Conservation (phyloP, 2,329 filamentous ascomycete species). For the Chaetomium strumarium region DNA sequence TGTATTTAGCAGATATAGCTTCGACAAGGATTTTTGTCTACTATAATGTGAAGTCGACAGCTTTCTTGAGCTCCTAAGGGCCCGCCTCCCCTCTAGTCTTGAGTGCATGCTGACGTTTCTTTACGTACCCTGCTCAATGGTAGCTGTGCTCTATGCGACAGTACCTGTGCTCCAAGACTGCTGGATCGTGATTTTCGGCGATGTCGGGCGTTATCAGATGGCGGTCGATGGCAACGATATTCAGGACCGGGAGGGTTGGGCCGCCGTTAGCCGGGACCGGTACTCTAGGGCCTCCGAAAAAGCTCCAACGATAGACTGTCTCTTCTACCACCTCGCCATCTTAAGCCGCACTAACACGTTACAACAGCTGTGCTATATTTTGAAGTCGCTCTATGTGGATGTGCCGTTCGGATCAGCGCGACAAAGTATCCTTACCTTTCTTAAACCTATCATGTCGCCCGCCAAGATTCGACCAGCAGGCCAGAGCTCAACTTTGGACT, state of each 20-base stretch:
- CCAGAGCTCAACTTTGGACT: conserved; percentile 55
- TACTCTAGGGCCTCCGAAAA: conserved; percentile 77
- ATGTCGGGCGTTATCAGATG: conserved; percentile 79
- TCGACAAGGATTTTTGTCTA: too few relatives aligned
- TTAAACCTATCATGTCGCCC: conserved; percentile 49
- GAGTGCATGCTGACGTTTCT: too few relatives aligned
- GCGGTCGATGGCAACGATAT: conserved; percentile 81
- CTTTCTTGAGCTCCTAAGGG: conserved; percentile 70
- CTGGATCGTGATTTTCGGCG: too few relatives aligned
- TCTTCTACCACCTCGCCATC: conserved; percentile 87
- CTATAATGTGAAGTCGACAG: conserved; percentile 24
- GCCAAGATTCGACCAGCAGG: conserved; percentile 28
- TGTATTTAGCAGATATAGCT: too few relatives aligned
- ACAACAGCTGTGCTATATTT: conserved; percentile 67
- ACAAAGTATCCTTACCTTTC: conserved; percentile 64
- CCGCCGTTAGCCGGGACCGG: conserved; percentile 72
- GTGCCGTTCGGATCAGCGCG: conserved; percentile 62
- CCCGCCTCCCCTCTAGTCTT: conserved; percentile 66
- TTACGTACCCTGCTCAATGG: conserved; percentile 86
- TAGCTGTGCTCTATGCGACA: conserved; percentile 79
- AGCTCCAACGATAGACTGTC: conserved; percentile 65
- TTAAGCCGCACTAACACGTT: conserved; percentile 63
- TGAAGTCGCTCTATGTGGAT: conserved; percentile 62
- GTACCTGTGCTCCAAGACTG: conserved; percentile 78
- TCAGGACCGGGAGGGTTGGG: conserved; percentile 73